Conservation (phyloP, 2,329 filamentous ascomycete genomes). For the Penicillium janthinellum region DNA sequence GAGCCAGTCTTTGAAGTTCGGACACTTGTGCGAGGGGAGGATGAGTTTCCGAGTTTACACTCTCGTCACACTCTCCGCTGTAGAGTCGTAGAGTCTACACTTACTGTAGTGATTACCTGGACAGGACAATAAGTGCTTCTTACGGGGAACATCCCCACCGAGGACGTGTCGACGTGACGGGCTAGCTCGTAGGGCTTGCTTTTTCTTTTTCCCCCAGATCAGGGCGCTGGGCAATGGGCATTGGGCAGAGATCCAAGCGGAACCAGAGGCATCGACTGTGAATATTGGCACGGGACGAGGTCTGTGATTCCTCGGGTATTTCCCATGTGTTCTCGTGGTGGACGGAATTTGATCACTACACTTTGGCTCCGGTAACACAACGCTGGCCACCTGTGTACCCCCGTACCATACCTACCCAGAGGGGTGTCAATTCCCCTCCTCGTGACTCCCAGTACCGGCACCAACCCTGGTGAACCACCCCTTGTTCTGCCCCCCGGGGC, state of each 20-base stretch:
- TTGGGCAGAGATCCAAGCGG: not conserved
- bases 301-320: slow-evolving; percentile 24
- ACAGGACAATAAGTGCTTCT: no score
- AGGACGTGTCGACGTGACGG: not conserved
- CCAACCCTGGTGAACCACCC: not conserved
- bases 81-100: no score
- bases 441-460: not conserved
- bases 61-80: no score
- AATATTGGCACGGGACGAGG: not conserved
- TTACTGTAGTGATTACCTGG: no score
- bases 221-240: not conserved
- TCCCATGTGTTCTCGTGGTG: not conserved
- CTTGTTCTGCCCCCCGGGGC: slow-evolving; percentile 23
- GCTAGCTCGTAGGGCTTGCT: not conserved
- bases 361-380: not conserved
- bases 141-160: not conserved
- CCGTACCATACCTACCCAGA: not conserved
- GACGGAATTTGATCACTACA: not conserved
- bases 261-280: not conserved
- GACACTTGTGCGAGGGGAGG: not conserved
- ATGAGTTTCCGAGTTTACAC: no score
- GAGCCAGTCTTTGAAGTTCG: not conserved
- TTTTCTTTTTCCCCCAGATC: not conserved
- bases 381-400: not conserved
- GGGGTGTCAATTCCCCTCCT: not conserved